Evolutionary conservation across 495 filamentous ascomycete species (phyloP).

Genomic region (Penicillium egyptiacum): DNA sequence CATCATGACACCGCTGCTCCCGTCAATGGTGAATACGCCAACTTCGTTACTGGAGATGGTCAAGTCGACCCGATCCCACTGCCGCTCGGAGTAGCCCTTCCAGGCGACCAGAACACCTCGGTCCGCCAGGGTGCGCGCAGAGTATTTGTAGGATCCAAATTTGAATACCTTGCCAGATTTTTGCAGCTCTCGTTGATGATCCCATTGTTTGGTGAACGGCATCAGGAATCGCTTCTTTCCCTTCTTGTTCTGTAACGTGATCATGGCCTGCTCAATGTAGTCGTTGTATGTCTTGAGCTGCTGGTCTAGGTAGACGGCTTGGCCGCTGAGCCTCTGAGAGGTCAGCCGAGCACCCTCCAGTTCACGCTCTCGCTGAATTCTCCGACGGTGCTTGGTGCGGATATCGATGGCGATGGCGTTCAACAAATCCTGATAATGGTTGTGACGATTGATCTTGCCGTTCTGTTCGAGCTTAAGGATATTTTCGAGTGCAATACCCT

Average conservation of each 20-base stretch:
- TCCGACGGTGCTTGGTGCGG: slow-evolving; percentile 88
- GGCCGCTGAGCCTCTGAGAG: slow-evolving; percentile 80
- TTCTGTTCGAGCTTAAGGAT: slow-evolving; percentile 82
- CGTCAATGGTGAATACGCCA: slow-evolving; percentile 91
- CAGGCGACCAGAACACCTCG: slow-evolving; percentile 91
- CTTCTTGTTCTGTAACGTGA: slow-evolving; percentile 97
- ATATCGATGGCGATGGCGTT: slow-evolving; percentile 98
- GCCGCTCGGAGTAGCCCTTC: slow-evolving; percentile 78
- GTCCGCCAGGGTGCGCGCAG: slow-evolving; percentile 81
- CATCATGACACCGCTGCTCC: slow-evolving; percentile 89
- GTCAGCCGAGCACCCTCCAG: slow-evolving; percentile 85
- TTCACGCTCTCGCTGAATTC: slow-evolving; percentile 87
- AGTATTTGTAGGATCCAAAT: slow-evolving; percentile 97
- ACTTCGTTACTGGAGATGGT: slow-evolving; percentile 94
- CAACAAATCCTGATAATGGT: slow-evolving; percentile 93
- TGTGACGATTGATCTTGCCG: slow-evolving; percentile 84
- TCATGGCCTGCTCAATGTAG: slow-evolving; percentile 98
- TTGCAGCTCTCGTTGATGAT: slow-evolving; percentile 93
- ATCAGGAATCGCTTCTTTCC: slow-evolving; percentile 93
- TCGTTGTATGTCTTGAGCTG: slow-evolving; percentile 98
- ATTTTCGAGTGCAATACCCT: slow-evolving; percentile 90
- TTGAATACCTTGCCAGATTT: slow-evolving; percentile 89
- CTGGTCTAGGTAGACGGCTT: slow-evolving; percentile 87
- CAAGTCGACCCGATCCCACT: slow-evolving; percentile 89
- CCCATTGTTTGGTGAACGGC: slow-evolving; percentile 98